Evolutionary conservation across 768 basidiomycete species (phyloP), one percentile per base, ranked within the genome.

Genomic region (Dioszegia crocea): DNA sequence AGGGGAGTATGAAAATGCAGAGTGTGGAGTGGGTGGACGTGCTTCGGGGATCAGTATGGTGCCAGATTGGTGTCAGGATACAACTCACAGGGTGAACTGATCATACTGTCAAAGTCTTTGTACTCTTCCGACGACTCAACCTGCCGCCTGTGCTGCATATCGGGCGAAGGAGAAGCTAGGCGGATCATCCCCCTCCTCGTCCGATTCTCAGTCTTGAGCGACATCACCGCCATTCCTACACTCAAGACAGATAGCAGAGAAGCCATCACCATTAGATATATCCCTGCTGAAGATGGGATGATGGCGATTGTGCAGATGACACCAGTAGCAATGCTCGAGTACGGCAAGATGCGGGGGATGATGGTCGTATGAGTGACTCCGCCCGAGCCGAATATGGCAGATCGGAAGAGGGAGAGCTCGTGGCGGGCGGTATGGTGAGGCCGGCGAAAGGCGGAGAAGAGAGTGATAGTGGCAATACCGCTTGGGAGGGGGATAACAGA

Each of bases 1-100:
- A 3, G 59, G 45, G 24, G 59, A 44, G 49, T 65, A 71, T 1
- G 60, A 61, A 57, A 68, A 71, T 1, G 64, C 61, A 0, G 70
- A 71, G 26, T 61, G 50, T 11, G 49, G 43, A 1, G 62, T 68
- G 5, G 64, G 60, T 36, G 63, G 62, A 4, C 61, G 60, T 3
- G 70, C 70, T 71, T 53, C 40, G 1, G 3, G 24, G 10, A 47
- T 57, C 43, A 60, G 62, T 47, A 21, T 17, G n/a, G 8, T 23
- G n/a, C 45, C 26, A 3, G 17, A 16, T 9, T 30, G 19, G 39
- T 4, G 24, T 3, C 10, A 17, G 19, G 45, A 21, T 19, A 14
- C 2, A 12, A 63, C 68, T 64, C 27, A 72, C 70, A 65, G 27
- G 71, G 71, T 17, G 71, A 69, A 21, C 61, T 64, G 12, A 69